Conservation (phyloP, 2,329 filamentous ascomycete genomes). For the Ceratocystis cacaofunesta region DNA sequence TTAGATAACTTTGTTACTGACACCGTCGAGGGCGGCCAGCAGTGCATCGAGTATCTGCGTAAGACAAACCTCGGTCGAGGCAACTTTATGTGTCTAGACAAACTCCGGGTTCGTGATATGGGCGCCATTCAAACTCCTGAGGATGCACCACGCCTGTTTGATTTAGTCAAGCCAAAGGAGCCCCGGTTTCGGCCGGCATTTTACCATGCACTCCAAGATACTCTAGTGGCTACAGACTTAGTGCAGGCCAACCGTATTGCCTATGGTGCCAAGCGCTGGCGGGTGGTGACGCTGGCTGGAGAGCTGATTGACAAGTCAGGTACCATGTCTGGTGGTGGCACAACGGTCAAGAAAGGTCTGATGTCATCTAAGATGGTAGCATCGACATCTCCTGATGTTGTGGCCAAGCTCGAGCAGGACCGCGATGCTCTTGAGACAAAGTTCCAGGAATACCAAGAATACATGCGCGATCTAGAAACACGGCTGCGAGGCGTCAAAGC, state of each 20-base stretch:
- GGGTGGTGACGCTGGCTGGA: constrained; percentile 87
- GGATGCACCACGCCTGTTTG: constrained; percentile 80
- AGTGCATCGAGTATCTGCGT: constrained; percentile 92
- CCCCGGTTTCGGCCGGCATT: constrained; percentile 80
- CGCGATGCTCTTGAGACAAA: constrained; percentile 71
- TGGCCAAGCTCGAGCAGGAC: constrained; percentile 71
- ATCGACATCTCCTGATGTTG: constrained; percentile 76
- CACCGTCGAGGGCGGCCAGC: constrained; percentile 86
- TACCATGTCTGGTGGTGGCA: constrained; percentile 96
- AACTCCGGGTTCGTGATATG: constrained; percentile 64
- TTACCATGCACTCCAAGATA: constrained; percentile 90
- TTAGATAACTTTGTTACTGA: constrained; percentile 96
- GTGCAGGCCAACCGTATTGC: constrained; percentile 96
- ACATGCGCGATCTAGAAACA: constrained; percentile 64
- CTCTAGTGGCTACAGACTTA: constrained; percentile 79
- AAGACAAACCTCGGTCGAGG: constrained; percentile 95
- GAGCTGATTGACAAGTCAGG: constrained; percentile 96
- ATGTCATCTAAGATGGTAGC: constrained; percentile 96
- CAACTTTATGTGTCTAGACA: constrained; percentile 92
- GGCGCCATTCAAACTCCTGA: constrained; percentile 76
- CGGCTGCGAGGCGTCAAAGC: constrained; percentile 57
- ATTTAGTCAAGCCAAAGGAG: constrained; percentile 78
- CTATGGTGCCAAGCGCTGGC: constrained; percentile 85
- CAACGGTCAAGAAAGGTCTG: constrained; percentile 71
- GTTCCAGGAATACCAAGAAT: constrained; percentile 71